Evolutionary conservation across 306 rosid species (phyloP), one percentile per base, ranked within the genome.

Genomic region (Lithocarpus polystachyus): DNA sequence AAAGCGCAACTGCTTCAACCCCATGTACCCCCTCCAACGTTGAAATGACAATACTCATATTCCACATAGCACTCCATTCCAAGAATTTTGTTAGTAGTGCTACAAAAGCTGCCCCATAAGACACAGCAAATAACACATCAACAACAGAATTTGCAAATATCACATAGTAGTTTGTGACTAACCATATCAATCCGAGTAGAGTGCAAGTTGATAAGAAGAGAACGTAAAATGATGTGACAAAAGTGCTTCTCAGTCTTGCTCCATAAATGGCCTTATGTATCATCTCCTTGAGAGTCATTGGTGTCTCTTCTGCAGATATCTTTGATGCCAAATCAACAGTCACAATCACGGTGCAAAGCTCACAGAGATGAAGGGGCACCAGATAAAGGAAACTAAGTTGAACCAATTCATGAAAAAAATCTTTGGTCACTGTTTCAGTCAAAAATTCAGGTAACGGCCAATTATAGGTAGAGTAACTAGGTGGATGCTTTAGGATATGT

Each of bases 11-110:
- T 22, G 90, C 89, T 71, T 85, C 81, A 52, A 73, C 29, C 33
- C 93, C 93, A 64, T 72, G 51, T 22, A 68, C 61, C 10, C 87
- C 89, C 37, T 92, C 88, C 81, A 87, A 31, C 17, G 87, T 56
- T 31, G 94, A 90, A 26, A 90, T 77, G 61, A 86, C 89, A 71
- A 86, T 68, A 48, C 92, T 82, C 92, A 87, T 78, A 20, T 90
- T 89, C 92, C 95, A 89, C 67, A 78, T 53, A 45, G 53, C 14
- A 45, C 53, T 45, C 53, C 53, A 45, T 45, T 45, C 53, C 15
- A 45, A 45, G 53, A 9, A 45, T 45, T 79, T 68, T 40, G 77
- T 71, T 5, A 88, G 71, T 35, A 89, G 57, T 70, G 72, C 80
- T 59, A 24, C 52, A 59, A 82, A 5, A n/a, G 75, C 71, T n/a